These are phyloP conservation scores for Knoxdaviesia proteae DNA, from an alignment of 2,329 filamentous ascomycete species.

Conservation along the genomic window DNA sequence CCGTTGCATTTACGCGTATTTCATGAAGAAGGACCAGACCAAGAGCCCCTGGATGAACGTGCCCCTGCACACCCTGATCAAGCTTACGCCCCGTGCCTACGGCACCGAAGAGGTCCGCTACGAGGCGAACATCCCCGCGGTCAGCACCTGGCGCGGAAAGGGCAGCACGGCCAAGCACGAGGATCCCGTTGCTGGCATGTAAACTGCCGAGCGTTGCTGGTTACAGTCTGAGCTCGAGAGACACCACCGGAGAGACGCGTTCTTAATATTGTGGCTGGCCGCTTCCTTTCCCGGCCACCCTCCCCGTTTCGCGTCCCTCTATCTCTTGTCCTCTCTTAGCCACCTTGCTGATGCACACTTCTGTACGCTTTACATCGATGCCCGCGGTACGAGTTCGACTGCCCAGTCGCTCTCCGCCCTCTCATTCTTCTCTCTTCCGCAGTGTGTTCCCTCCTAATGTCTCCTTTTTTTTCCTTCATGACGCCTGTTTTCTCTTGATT, in stretches of 20 bases:
- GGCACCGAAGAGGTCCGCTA: conserved; percentile 77
- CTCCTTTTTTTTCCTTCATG: conserved; percentile 3
- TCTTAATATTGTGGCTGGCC: not conserved
- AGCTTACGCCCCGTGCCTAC: conserved; percentile 85
- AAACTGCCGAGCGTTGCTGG: conserved; percentile 11
- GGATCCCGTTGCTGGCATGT: conserved; percentile 18
- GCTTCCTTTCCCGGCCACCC: not conserved
- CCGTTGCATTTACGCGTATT: conserved; percentile 95
- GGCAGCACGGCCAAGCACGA: conserved; percentile 83
- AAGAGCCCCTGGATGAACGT: conserved; percentile 98
- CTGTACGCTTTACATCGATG: no score
- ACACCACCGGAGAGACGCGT: not conserved
- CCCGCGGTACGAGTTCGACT: no score
- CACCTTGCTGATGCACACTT: not conserved
- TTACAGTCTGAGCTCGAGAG: conserved; percentile 1
- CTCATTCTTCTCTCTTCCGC: no score
- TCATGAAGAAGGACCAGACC: conserved; percentile 90
- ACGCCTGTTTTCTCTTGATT: conserved; percentile 2
- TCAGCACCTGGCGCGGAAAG: conserved; percentile 91
- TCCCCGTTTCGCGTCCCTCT: not conserved
- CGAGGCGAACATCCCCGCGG: conserved; percentile 80
- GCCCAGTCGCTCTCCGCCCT: no score
- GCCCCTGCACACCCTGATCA: conserved; percentile 87
- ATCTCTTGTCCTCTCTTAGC: not conserved
- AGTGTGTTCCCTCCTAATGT: not conserved